A percentile compares a stretch with the other conserved stretches of the same genome.
Conservation (phyloP, 331 rosid genomes). For the Acacia concinna region DNA sequence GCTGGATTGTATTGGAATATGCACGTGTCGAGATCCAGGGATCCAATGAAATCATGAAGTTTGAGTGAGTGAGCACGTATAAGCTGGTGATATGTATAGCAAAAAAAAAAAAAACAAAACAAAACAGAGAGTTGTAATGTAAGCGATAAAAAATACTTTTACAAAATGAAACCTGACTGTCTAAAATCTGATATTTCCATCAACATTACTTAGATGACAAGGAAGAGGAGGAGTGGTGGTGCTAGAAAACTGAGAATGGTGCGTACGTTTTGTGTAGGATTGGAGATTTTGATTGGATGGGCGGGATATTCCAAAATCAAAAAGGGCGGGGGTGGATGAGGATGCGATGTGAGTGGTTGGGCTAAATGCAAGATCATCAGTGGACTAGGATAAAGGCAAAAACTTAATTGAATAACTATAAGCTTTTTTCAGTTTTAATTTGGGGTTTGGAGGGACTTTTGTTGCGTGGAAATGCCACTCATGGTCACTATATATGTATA, state of each 20-base stretch:
- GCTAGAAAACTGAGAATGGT: neutral
- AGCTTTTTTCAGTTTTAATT: neutral
- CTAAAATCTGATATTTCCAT: neutral
- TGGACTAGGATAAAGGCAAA: neutral
- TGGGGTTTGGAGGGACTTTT: neutral
- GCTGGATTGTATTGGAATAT: neutral
- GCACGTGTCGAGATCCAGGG: neutral
- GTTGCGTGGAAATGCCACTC: constrained; percentile 6
- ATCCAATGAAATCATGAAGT: neutral
- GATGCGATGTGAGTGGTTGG: neutral
- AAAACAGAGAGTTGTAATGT: too few relatives aligned
- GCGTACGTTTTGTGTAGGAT: neutral
- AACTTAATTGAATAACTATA: neutral
- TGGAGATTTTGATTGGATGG: neutral
- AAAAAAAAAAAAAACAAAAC: too few relatives aligned
- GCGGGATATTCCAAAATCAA: neutral
- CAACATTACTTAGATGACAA: neutral
- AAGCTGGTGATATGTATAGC: too few relatives aligned
- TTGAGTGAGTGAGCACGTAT: too few relatives aligned
- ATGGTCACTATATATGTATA: neutral
- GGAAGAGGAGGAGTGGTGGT: neutral
- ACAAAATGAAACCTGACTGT: too few relatives aligned
- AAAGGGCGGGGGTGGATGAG: neutral
- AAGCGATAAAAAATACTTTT: too few relatives aligned
- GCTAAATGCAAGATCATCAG: neutral